Conservation (phyloP, 2,329 filamentous ascomycete genomes). For the Colletotrichum gloeosporioides region DNA sequence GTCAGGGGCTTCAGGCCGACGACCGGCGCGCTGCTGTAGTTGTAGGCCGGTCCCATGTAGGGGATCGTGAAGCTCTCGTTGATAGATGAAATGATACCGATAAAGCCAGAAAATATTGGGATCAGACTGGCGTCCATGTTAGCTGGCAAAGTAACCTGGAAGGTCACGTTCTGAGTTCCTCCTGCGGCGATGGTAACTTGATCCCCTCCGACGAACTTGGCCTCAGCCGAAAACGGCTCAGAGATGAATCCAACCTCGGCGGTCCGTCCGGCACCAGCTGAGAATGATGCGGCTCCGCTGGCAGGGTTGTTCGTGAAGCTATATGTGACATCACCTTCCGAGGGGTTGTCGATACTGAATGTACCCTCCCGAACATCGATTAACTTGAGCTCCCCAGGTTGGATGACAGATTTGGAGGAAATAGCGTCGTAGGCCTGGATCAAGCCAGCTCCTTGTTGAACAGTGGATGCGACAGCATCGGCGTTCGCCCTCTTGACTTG, state of each 20-base stretch:
- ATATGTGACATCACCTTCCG: slow-evolving; percentile 53
- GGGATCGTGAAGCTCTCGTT: slow-evolving; percentile 39
- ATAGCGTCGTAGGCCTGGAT: slow-evolving; percentile 11
- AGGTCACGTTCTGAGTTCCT: slow-evolving; percentile 47
- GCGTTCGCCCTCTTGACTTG: slow-evolving; percentile 26
- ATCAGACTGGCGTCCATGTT: slow-evolving; percentile 36
- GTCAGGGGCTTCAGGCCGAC: slow-evolving; percentile 23
- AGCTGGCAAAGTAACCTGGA: slow-evolving; percentile 46
- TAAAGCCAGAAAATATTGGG: slow-evolving; percentile 46
- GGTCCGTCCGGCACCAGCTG: slow-evolving; percentile 20
- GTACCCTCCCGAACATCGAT: slow-evolving; percentile 56
- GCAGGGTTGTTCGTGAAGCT: slow-evolving; percentile 54
- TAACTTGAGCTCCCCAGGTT: slow-evolving; percentile 67
- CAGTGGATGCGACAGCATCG: not conserved
- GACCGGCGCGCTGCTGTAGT: slow-evolving; percentile 37
- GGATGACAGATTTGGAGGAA: slow-evolving; percentile 32
- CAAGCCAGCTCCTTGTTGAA: slow-evolving; percentile 19
- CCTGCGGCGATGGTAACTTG: slow-evolving; percentile 46
- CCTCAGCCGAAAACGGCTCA: slow-evolving; percentile 47
- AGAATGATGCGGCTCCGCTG: slow-evolving; percentile 58
- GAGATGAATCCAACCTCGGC: not conserved
- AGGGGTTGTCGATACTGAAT: slow-evolving; percentile 62
- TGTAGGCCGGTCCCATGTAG: slow-evolving; percentile 44
- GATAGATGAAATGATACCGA: slow-evolving; percentile 40
- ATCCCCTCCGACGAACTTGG: slow-evolving; percentile 41